Evolutionary conservation across 2,329 filamentous ascomycete species (phyloP), one percentile per base, ranked within the genome.

Genomic region (Plenodomus tracheiphilus): DNA sequence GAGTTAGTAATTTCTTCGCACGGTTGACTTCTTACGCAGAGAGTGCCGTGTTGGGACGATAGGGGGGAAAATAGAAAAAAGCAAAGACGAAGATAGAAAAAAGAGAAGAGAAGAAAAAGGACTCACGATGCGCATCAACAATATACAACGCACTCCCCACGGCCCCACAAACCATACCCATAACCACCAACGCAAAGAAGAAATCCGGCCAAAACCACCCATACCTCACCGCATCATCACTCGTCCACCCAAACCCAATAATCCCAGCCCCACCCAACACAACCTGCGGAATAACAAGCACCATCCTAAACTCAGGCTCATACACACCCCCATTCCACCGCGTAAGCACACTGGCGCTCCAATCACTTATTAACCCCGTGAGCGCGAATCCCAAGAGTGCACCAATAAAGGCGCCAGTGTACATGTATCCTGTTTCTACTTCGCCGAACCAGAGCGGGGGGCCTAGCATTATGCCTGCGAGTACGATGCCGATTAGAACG

Each of bases 91-190:
- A n/a, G n/a, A n/a, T n/a, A n/a, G n/a, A n/a, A n/a, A n/a, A 41
- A 38, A 35, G 16, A 21, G 20, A 35, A n/a, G 19, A 18, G 18
- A 17, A 43, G 34, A 35, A 18, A 20, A 21, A 43, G 40, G 39
- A 59, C 56, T 51, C 43, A 87, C 91, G 86, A 73, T 97, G 93
- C 0, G 92, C 92, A 74, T 97, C 93, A 7, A 96, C 89, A 65
- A 97, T 87, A 67, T 97, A 97, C 19, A 96, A 76, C 1, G 89
- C 89, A 53, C 85, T 88, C 1, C 89, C 86, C 2, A 96, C 91
- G 1, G 92, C 90, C 1, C 92, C 92, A 65, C 96, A 85, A 0
- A 97, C 91, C 90, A 96, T 96, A 2, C 90, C 91, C 51, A 87
- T 85, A 8, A 96, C 89, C 67, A 94, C 85, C 46, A 94, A 81